Conservation (phyloP, 2,329 filamentous ascomycete species). For the Amauroascus verrucosus region DNA sequence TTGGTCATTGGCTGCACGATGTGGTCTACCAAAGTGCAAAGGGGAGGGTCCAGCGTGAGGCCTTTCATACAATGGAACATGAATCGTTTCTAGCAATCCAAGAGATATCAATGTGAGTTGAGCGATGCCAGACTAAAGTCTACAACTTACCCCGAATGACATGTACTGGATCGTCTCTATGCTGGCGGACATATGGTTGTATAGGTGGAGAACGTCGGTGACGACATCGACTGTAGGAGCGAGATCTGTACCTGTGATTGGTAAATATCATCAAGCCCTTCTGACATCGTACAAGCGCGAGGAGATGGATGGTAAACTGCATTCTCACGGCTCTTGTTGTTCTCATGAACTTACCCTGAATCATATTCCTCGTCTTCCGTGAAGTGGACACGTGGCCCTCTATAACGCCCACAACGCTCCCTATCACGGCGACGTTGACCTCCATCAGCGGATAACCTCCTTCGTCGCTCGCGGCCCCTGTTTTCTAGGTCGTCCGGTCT, state of each 20-base stretch:
- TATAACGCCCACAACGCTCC: neutral
- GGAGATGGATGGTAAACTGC: neutral
- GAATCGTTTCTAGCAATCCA: neutral
- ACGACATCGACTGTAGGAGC: neutral
- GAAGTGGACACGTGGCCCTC: constrained; percentile 3
- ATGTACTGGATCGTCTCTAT: neutral
- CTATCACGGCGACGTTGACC: neutral
- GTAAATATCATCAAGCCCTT: neutral
- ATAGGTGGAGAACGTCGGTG: neutral
- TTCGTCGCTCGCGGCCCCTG: neutral
- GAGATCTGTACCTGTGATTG: constrained; percentile 5
- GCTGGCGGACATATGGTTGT: neutral
- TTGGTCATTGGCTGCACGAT: neutral
- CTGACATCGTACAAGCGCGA: neutral
- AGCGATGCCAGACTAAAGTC: neutral
- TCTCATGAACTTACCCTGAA: constrained; percentile 4
- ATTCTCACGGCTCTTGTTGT: neutral
- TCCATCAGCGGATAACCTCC: neutral
- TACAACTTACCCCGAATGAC: neutral
- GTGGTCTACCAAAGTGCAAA: neutral
- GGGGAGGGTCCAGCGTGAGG: neutral
- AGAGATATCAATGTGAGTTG: neutral
- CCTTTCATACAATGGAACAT: neutral
- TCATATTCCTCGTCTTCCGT: constrained; percentile 6
- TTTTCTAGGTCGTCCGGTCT: neutral